phyloP scores from a whole-genome alignment of 495 filamentous ascomycete species.

The Astrothelium subdiscretum region DNA sequence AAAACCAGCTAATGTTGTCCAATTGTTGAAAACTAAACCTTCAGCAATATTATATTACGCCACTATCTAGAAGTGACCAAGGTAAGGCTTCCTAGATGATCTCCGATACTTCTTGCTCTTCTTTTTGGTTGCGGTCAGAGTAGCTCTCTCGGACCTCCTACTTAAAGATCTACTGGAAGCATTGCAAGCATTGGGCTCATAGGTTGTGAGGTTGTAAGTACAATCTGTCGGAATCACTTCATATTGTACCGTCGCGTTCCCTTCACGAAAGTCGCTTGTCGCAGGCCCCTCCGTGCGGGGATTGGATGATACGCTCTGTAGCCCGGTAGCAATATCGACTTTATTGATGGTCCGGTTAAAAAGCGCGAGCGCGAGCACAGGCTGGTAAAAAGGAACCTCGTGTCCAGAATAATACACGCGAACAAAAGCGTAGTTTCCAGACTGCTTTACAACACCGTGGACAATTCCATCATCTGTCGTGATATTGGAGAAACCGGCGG shows the following conservation, averaged over 20 bases:
- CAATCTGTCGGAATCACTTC: constrained; percentile 35
- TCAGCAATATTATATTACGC: background rate
- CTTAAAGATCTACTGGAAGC: background rate
- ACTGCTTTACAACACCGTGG: constrained; percentile 56
- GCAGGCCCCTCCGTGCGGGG: constrained; percentile 40
- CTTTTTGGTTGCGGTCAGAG: background rate
- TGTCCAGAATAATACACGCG: constrained; percentile 63
- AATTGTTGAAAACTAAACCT: too few relatives aligned
- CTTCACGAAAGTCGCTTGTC: constrained; percentile 44
- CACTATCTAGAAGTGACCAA: background rate
- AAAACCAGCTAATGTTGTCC: too few relatives aligned
- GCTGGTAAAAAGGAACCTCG: constrained; percentile 59
- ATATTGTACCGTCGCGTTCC: constrained; percentile 44
- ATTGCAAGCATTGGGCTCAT: constrained; percentile 22
- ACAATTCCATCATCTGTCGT: constrained; percentile 43
- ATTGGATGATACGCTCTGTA: constrained; percentile 16
- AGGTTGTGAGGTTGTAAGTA: constrained; percentile 45
- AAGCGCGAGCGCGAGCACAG: constrained; percentile 44
- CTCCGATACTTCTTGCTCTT: background rate
- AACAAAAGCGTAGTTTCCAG: constrained; percentile 57
- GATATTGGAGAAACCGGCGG: constrained; percentile 44
- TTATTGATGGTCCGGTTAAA: constrained; percentile 48
- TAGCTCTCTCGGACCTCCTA: background rate
- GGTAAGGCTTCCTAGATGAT: background rate
- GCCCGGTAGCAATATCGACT: constrained; percentile 50